phyloP scores from a whole-genome alignment of 768 basidiomycete genomes.

The Panaeolus papilionaceus region DNA sequence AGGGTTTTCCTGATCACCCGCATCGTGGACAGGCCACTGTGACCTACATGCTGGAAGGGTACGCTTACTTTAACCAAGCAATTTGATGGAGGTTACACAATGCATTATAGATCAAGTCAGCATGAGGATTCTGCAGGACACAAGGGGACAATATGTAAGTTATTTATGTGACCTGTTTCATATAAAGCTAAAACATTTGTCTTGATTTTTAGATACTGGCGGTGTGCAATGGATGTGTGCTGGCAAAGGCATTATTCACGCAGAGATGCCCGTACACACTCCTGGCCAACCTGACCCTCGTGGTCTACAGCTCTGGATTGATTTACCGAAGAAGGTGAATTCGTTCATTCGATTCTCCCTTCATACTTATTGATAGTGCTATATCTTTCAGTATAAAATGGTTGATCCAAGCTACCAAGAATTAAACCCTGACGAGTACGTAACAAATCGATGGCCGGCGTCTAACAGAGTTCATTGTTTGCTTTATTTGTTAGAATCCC shows the following conservation, averaged over 20 bases:
- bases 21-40: constrained; percentile 90
- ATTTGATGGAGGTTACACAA: neutral
- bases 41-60: constrained; percentile 91
- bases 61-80: constrained; percentile 19
- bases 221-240: constrained; percentile 98
- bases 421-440: constrained; percentile 64
- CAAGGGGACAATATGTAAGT: constrained; percentile 66
- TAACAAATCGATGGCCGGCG: neutral
- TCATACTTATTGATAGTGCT: constrained; percentile 25
- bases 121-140: constrained; percentile 96
- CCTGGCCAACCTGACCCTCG: constrained; percentile 71
- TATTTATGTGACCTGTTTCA: neutral
- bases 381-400: constrained; percentile 71
- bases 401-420: constrained; percentile 88
- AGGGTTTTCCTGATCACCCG: constrained; percentile 94
- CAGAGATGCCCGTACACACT: constrained; percentile 87
- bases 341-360: constrained; percentile 21
- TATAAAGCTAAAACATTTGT: neutral
- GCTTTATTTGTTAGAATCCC: constrained; percentile 57
- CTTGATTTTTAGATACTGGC: constrained; percentile 54
- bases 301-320: constrained; percentile 90
- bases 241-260: constrained; percentile 80
- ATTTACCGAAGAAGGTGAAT: constrained; percentile 72
- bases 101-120: constrained; percentile 55
- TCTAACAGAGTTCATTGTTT: neutral